Percentiles rank a stretch among this genome's conserved stretches.
Evolutionary conservation across 345 rosid species (phyloP).

Genomic region (Pugionium dolabratum): DNA sequence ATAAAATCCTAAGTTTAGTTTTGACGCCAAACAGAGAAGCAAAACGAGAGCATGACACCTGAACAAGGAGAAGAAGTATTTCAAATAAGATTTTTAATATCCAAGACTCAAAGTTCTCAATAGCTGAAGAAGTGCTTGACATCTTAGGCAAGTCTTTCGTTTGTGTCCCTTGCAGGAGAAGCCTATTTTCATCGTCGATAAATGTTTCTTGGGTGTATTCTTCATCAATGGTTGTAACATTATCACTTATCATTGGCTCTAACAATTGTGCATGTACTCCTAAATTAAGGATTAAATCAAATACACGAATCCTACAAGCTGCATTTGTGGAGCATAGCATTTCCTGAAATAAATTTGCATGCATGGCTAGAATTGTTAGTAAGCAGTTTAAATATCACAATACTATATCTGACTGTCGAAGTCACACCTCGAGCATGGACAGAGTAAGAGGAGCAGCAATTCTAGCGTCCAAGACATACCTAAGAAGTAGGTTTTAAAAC

Average conservation of each 20-base stretch:
- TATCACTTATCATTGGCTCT: conserved; percentile 76
- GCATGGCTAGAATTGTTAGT: conserved; percentile 33
- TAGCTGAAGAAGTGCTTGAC: conserved; percentile 61
- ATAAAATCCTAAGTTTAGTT: conserved; percentile 21
- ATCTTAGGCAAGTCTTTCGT: conserved; percentile 54
- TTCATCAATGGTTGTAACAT: conserved; percentile 78
- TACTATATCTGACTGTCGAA: conserved; percentile 20
- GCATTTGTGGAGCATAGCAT: conserved; percentile 84
- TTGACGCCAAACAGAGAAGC: conserved; percentile 20
- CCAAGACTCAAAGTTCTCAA: conserved; percentile 86
- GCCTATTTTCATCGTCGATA: conserved; percentile 58
- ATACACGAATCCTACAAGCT: conserved; percentile 82
- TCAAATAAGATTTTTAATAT: conserved; percentile 83
- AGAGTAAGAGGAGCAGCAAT: conserved; percentile 97
- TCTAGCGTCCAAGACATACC: conserved; percentile 97
- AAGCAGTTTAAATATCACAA: conserved; percentile 27
- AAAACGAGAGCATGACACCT: conserved; percentile 51
- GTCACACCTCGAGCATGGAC: conserved; percentile 89
- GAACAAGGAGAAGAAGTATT: conserved; percentile 91
- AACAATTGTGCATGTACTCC: conserved; percentile 96
- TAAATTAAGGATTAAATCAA: conserved; percentile 92
- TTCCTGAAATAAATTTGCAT: conserved; percentile 58
- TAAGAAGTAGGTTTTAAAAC: conserved; percentile 39
- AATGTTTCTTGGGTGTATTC: conserved; percentile 72
- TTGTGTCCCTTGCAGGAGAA: conserved; percentile 50